Percentiles rank a stretch among this genome's conserved stretches.
phyloP scores from a whole-genome alignment of 2,329 filamentous ascomycete genomes.

The Microcyclosporella mali region DNA sequence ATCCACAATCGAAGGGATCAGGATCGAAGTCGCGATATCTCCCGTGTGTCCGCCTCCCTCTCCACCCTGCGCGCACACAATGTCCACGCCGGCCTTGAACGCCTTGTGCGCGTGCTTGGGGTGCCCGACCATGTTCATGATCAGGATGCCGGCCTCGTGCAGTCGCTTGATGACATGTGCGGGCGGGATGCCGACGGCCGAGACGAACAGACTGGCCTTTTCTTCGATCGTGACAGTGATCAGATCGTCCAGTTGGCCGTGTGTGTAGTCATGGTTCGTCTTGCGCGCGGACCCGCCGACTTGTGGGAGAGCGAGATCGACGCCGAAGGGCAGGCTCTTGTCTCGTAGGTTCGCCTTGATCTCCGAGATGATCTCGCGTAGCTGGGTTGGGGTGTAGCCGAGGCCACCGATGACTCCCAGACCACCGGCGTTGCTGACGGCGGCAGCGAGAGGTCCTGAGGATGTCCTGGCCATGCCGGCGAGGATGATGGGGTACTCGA shows the following conservation, averaged over 20 bases:
- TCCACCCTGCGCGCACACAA: slow-evolving; percentile 86
- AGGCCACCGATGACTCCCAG: slow-evolving; percentile 59
- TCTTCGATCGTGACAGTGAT: slow-evolving; percentile 80
- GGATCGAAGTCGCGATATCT: slow-evolving; percentile 74
- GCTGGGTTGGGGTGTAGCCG: slow-evolving; percentile 66
- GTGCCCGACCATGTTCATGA: slow-evolving; percentile 98
- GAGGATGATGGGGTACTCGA: slow-evolving; percentile 82
- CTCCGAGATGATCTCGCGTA: slow-evolving; percentile 75
- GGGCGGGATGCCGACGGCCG: slow-evolving; percentile 81
- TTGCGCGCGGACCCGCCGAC: slow-evolving; percentile 75
- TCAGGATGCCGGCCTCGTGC: slow-evolving; percentile 70
- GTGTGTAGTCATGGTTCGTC: slow-evolving; percentile 94
- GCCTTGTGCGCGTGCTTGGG: slow-evolving; percentile 89
- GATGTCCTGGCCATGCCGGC: slow-evolving; percentile 91
- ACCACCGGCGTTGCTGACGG: slow-evolving; percentile 82
- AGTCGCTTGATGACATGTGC: slow-evolving; percentile 64
- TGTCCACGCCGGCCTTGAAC: slow-evolving; percentile 76
- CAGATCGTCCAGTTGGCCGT: slow-evolving; percentile 78
- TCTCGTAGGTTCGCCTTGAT: slow-evolving; percentile 67
- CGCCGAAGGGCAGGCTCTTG: slow-evolving; percentile 73
- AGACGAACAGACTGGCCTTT: slow-evolving; percentile 79
- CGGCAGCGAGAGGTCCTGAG: slow-evolving; percentile 70
- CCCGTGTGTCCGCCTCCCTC: slow-evolving; percentile 93
- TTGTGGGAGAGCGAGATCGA: slow-evolving; percentile 87
- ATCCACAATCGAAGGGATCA: slow-evolving; percentile 82